phyloP scores from a whole-genome alignment of 176 grass and related monocot species.

The Aegilops sharonensis region DNA sequence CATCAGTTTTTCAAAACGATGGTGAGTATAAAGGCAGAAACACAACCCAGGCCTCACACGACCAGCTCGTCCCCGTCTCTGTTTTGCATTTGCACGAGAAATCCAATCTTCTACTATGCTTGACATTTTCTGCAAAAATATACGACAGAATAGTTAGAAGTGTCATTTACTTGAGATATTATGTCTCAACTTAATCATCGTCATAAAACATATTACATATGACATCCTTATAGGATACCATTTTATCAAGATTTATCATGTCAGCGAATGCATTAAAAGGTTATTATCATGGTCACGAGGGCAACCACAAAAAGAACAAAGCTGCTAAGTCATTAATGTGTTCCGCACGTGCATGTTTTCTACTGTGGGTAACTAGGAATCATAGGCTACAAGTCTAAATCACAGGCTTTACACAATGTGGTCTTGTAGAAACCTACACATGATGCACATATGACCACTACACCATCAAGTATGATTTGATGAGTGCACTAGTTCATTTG shows the following conservation, averaged over 20 bases:
- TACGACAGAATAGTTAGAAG: constrained; percentile 17
- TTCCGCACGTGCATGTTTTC: background rate
- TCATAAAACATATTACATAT: background rate
- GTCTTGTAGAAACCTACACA: background rate
- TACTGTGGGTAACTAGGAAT: background rate
- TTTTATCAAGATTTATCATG: constrained; percentile 3
- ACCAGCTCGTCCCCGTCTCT: constrained; percentile 90
- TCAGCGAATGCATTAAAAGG: constrained; percentile 9
- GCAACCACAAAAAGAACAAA: background rate
- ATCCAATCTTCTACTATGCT: constrained; percentile 99
- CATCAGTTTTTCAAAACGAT: constrained; percentile 85
- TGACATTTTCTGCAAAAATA: constrained; percentile 93
- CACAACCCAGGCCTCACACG: constrained; percentile 86
- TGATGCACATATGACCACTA: background rate
- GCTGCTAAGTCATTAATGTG: background rate
- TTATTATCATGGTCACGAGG: background rate
- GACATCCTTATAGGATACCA: constrained; percentile 5
- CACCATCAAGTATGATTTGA: background rate
- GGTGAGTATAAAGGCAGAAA: constrained; percentile 84
- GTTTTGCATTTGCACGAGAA: constrained; percentile 94
- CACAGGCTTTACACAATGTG: constrained; percentile 3
- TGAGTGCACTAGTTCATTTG: background rate
- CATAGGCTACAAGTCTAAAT: background rate
- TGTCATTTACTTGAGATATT: constrained; percentile 16
- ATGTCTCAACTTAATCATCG: background rate